Evolutionary conservation across 2,329 filamentous ascomycete genomes (phyloP).

Genomic region (Phaeosphaeriaceae sp.): DNA sequence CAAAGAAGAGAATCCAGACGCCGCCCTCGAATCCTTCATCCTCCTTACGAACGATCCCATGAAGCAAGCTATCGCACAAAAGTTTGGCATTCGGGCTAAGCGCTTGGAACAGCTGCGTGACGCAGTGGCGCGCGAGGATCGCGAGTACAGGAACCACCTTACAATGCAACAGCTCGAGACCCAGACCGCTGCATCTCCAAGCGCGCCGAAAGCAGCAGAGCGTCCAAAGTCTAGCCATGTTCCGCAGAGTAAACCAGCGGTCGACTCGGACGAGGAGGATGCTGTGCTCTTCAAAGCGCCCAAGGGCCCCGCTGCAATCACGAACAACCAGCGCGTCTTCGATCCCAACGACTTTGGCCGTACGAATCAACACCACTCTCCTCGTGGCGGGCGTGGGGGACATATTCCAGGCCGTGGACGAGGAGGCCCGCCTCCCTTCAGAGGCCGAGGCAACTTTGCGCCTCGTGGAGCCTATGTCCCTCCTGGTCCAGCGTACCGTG

Average conservation of each 20-base stretch:
- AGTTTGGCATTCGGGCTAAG: slow-evolving; percentile 59
- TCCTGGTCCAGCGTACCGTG: slow-evolving; percentile 34
- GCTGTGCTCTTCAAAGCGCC: slow-evolving; percentile 48
- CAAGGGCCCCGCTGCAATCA: slow-evolving; percentile 40
- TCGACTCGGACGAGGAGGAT: slow-evolving; percentile 47
- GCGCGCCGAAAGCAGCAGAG: slow-evolving; percentile 24
- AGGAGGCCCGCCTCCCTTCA: slow-evolving; percentile 24
- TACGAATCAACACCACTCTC: slow-evolving; percentile 34
- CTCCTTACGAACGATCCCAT: slow-evolving; percentile 58
- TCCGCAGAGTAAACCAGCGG: slow-evolving; percentile 21
- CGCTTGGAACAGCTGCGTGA: slow-evolving; percentile 59
- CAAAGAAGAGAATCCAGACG: slow-evolving; percentile 56
- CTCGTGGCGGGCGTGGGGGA: slow-evolving; percentile 43
- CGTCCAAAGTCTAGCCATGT: slow-evolving; percentile 39
- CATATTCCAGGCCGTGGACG: slow-evolving; percentile 31
- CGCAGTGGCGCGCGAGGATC: slow-evolving; percentile 57
- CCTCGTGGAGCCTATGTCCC: slow-evolving; percentile 41
- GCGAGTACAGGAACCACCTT: slow-evolving; percentile 53
- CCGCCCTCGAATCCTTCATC: slow-evolving; percentile 59
- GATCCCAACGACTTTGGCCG: slow-evolving; percentile 59
- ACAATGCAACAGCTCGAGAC: slow-evolving; percentile 48
- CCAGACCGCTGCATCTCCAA: slow-evolving; percentile 22
- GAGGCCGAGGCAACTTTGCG: slow-evolving; percentile 39
- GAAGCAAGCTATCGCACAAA: slow-evolving; percentile 55
- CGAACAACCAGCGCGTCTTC: slow-evolving; percentile 46